Evolutionary conservation across 2,329 filamentous ascomycete species (phyloP), one percentile per base, ranked within the genome.

Genomic region (Mycosphaerella sp.): DNA sequence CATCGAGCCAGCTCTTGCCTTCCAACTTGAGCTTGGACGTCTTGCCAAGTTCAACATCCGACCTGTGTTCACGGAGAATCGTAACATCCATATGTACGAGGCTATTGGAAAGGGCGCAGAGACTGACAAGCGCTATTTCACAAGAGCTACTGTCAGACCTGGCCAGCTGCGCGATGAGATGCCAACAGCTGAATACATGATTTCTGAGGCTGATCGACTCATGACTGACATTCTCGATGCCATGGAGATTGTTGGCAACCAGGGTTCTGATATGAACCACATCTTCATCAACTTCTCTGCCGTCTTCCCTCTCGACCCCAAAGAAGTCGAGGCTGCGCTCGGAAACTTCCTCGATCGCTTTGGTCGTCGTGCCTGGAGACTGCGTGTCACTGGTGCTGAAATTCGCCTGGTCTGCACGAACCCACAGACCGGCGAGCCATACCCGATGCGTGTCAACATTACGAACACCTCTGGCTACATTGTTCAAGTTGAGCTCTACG

Each of bases 261-360:
- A 96, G 78, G 95, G 95, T 77, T 95, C 93, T 48, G 93, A 98
- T 79, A 81, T 98, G 69, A 98, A 98, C 80, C 93, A 98, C 77
- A 93, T 98, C 80, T 98, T 98, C 79, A 93, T 98, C 80, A 97
- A 98, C 81, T 98, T 98, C 78, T 93, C 89, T 0, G 89, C 91
- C 8, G 88, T 96, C 55, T 97, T 98, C 84, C 89, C 90, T 70
- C 83, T 98, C 46, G 80, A 89, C 67, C 91, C 93, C 3, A 77
- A 83, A 56, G 89, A 96, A 75, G 89, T 98, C 12, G 90, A 97
- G 75, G 83, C 95, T 73, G 92, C 89, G 31, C 83, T 98, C 23
- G 89, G 87, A 68, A 91, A 91, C 53, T 98, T 98, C 83, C 78
- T 98, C 63, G 93, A 97, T 67, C 89, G 93, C 59, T 98, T 97